phyloP scores from a whole-genome alignment of 352 stramenopile species.

The Pythium phragmiticola region DNA sequence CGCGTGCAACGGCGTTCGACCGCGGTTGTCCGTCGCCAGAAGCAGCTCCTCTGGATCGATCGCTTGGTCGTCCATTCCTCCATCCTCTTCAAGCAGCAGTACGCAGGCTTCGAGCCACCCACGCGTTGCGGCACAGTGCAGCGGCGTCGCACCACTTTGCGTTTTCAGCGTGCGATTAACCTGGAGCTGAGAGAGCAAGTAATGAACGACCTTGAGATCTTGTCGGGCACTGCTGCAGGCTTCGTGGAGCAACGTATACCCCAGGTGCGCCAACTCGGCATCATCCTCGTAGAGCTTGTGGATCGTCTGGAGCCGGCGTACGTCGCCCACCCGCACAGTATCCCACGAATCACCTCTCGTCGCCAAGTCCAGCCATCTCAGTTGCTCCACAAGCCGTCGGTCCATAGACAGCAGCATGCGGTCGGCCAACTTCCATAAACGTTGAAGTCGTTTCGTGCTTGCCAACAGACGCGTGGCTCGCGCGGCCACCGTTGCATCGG shows the following conservation, averaged over 20 bases:
- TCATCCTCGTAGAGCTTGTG: conserved; percentile 22
- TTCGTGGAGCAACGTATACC: conserved; percentile 55
- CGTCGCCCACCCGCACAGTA: conserved; percentile 36
- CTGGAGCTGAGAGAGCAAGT: background rate
- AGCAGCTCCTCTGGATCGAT: conserved; percentile 29
- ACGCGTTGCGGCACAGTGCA: conserved; percentile 52
- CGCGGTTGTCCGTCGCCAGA: conserved; percentile 36
- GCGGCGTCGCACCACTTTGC: conserved; percentile 33
- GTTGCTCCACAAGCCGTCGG: background rate
- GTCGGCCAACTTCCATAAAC: conserved; percentile 39
- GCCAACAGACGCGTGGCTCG: conserved; percentile 16
- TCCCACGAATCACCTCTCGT: conserved; percentile 53
- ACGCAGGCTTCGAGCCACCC: conserved; percentile 44
- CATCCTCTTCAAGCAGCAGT: conserved; percentile 31
- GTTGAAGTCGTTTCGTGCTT: conserved; percentile 31
- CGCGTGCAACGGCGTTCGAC: conserved; percentile 43
- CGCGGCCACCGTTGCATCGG: background rate
- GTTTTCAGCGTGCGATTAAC: background rate
- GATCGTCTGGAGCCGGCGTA: conserved; percentile 40
- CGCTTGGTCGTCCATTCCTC: background rate
- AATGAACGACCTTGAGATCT: conserved; percentile 9
- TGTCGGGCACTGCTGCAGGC: conserved; percentile 32
- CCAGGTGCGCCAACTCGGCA: background rate
- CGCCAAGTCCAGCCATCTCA: conserved; percentile 31
- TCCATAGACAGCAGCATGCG: conserved; percentile 29